Conservation (phyloP, 2,329 filamentous ascomycete genomes). For the Sphaceloma murrayae region DNA sequence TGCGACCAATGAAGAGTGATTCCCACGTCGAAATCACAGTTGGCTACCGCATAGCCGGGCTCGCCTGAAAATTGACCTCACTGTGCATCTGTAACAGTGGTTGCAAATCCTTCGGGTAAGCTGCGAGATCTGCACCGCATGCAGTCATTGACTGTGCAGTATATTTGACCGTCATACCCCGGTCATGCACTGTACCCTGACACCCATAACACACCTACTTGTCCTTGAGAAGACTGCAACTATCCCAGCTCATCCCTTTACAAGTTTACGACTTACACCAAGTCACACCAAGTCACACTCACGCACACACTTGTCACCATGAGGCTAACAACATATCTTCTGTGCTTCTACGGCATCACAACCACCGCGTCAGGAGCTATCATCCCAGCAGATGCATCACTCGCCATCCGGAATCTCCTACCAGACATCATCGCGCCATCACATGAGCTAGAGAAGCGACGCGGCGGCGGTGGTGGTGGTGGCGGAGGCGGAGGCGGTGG, state of each 20-base stretch:
- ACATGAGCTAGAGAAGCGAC: conserved; percentile 7
- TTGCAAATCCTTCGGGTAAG: conserved; percentile 1
- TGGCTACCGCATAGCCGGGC: conserved; percentile 9
- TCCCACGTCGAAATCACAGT: neutral
- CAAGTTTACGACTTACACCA: neutral
- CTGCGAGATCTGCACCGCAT: too few species aligned
- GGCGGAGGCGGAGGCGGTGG: conserved; percentile 12
- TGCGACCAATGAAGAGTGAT: conserved; percentile 8
- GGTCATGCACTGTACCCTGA: neutral
- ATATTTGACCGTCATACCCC: conserved; percentile 10
- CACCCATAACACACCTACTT: too few species aligned
- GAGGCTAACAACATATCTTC: conserved; percentile 3
- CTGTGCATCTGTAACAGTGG: conserved; percentile 6
- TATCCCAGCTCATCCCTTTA: too few species aligned
- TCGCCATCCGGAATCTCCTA: neutral
- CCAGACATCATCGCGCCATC: neutral
- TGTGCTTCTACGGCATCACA: conserved; percentile 13
- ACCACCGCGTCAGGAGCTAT: neutral
- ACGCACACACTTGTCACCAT: neutral
- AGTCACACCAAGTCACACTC: neutral
- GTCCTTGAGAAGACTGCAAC: too few species aligned
- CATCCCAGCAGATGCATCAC: conserved; percentile 5
- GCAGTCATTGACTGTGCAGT: neutral
- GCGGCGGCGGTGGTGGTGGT: conserved; percentile 8
- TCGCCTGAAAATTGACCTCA: conserved; percentile 12